Evolutionary conservation across 371 early-diverging fungal species (phyloP), one percentile per base, ranked within the genome.

Genomic region (Dipsacomyces acuminosporus): DNA sequence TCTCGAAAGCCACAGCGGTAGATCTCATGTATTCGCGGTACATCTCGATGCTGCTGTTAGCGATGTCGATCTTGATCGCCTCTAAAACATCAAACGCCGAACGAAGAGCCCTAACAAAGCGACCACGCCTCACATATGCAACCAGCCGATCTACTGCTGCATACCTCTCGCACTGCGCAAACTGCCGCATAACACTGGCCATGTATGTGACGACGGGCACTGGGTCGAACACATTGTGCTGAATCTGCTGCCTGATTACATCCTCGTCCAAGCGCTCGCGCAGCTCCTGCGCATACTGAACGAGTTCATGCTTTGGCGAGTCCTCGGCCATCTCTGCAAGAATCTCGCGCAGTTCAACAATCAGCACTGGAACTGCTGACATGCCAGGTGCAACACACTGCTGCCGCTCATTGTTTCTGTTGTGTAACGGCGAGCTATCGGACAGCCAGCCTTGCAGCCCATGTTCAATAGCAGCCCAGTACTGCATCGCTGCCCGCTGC

Each of bases 11-110:
- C 2, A 64, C 69, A 7, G 75, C 66, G 1, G 65, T 71, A n/a
- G 75, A 43, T n/a, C 69, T 61, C 61, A 75, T 59, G 55, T 70
- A 74, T 35, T 54, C 58, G 52, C 74, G 67, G 49, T 64, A 74
- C 52, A 59, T 48, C 35, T 74, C 74, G 26, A 75, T 74, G 54
- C 65, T 56, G 34, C 44, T 38, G 51, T 75, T 75, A 35, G 75
- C 75, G 0, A 71, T 41, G 50, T 75, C 73, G 34, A 75, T 71
- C 48, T 71, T 71, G 55, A 75, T 71, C 22, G 57, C 53, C 47
- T 75, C 75, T 13, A 71, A 51, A 23, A 65, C 56, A 5, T 61
- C 64, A 36, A 72, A 64, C 6, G 59, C 53, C 20, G 48, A 54
- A 8, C 73, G 71, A 22, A 73, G 54, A 8, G 62, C 73, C 7